Evolutionary conservation across 2,329 filamentous ascomycete genomes (phyloP).

Genomic region (Colletotrichum siamense): DNA sequence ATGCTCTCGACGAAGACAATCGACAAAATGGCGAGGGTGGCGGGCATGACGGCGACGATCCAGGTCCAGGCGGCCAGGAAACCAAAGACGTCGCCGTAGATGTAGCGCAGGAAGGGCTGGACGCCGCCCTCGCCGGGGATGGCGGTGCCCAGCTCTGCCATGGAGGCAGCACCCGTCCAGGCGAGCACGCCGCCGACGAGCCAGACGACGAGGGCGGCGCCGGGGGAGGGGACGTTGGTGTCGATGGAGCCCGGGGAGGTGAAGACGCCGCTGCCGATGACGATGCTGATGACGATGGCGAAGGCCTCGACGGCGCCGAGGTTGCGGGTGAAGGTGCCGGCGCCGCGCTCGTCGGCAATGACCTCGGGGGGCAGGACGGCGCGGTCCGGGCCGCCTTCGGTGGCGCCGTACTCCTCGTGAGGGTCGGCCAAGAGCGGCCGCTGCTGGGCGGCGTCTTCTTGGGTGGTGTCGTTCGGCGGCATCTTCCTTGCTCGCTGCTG

Average conservation of each 20-base stretch:
- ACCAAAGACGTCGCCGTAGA: constrained; percentile 66
- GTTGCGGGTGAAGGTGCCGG: constrained; percentile 44
- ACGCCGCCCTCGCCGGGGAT: constrained; percentile 68
- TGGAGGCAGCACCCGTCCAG: constrained; percentile 67
- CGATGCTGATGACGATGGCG: constrained; percentile 66
- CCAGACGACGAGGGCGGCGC: constrained; percentile 64
- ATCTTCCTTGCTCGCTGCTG: not conserved
- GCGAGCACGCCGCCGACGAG: constrained; percentile 65
- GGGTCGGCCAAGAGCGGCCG: constrained; percentile 18
- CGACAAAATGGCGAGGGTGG: constrained; percentile 66
- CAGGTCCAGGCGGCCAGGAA: constrained; percentile 71
- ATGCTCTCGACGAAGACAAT: constrained; percentile 69
- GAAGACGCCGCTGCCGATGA: constrained; percentile 70
- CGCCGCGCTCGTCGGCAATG: constrained; percentile 2
- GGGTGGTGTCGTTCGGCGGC: not conserved
- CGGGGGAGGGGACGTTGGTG: constrained; percentile 67
- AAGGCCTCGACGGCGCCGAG: constrained; percentile 57
- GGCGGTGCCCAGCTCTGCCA: constrained; percentile 68
- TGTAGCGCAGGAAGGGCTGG: constrained; percentile 66
- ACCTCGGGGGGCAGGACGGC: not conserved
- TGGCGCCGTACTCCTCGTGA: constrained; percentile 6
- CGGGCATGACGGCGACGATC: constrained; percentile 69
- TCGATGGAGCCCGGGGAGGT: constrained; percentile 69
- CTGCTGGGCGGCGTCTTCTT: not conserved
- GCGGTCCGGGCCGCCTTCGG: constrained; percentile 3